These are phyloP conservation scores for Pyricularia pennisetigena DNA, from an alignment of 2,329 filamentous ascomycete species.

Conservation along the genomic window DNA sequence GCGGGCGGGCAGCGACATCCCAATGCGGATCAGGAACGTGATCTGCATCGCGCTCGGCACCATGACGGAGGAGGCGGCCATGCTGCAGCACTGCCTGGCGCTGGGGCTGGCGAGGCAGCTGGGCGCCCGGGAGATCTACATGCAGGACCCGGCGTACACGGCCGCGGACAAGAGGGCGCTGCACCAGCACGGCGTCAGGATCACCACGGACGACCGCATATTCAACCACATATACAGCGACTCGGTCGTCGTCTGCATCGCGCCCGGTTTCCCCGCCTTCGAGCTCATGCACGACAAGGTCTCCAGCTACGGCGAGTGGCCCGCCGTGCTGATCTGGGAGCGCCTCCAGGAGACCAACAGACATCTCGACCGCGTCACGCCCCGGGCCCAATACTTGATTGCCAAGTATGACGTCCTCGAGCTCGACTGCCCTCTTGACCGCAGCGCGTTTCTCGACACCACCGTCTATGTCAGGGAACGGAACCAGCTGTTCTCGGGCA, in stretches of 20 bases:
- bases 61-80: background rate
- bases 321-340: background rate
- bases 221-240: background rate
- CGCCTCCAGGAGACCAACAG: background rate
- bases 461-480: background rate
- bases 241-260: background rate
- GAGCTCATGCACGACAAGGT: background rate
- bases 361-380: background rate
- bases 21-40: background rate
- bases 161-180: background rate
- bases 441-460: background rate
- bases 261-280: background rate
- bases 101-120: background rate
- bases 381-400: background rate
- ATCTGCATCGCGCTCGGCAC: background rate
- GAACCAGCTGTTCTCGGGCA: background rate
- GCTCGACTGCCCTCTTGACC: background rate
- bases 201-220: background rate
- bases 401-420: background rate
- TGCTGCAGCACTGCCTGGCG: background rate
- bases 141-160: background rate
- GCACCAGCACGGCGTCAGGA: background rate
- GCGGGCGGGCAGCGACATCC: background rate
- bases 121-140: background rate
- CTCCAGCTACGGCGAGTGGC: background rate